These are phyloP conservation scores for Aureobasidium uvarum DNA, from an alignment of 2,329 filamentous ascomycete species.

Conservation along the genomic window DNA sequence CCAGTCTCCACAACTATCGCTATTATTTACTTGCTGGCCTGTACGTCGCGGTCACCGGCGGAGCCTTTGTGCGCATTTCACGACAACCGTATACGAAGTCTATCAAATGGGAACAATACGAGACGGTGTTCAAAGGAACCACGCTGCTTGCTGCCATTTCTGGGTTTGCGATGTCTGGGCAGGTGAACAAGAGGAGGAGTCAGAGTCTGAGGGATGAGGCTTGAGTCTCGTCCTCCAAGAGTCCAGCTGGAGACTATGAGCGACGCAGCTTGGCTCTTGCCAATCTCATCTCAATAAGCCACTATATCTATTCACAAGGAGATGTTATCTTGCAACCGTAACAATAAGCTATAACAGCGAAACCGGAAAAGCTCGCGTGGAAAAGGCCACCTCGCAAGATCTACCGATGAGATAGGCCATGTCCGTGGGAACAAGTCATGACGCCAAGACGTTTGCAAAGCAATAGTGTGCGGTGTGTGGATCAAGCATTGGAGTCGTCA, in stretches of 20 bases:
- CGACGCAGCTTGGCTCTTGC: background rate
- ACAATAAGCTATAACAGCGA: background rate
- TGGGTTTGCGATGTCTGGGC: conserved; percentile 24
- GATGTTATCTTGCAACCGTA: background rate
- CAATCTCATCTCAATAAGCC: background rate
- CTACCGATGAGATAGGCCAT: background rate
- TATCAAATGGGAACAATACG: conserved; percentile 40
- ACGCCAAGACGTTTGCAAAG: background rate
- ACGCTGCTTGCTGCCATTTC: conserved; percentile 29
- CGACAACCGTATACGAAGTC: conserved; percentile 38
- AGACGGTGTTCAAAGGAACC: conserved; percentile 41
- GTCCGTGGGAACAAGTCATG: background rate
- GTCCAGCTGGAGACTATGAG: background rate
- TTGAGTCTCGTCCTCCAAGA: background rate
- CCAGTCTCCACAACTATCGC: conserved; percentile 31
- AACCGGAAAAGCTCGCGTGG: background rate
- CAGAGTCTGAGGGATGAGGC: background rate
- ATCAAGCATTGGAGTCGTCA: conserved; percentile 6
- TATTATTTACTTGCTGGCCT: conserved; percentile 37
- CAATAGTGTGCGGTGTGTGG: background rate
- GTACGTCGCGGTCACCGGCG: conserved; percentile 35
- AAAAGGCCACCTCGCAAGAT: background rate
- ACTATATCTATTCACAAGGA: no score
- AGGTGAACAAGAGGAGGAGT: conserved; percentile 11
- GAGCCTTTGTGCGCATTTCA: conserved; percentile 39